Conservation (phyloP, 2,329 filamentous ascomycete genomes). For the Tolypocladium endophyticum region DNA sequence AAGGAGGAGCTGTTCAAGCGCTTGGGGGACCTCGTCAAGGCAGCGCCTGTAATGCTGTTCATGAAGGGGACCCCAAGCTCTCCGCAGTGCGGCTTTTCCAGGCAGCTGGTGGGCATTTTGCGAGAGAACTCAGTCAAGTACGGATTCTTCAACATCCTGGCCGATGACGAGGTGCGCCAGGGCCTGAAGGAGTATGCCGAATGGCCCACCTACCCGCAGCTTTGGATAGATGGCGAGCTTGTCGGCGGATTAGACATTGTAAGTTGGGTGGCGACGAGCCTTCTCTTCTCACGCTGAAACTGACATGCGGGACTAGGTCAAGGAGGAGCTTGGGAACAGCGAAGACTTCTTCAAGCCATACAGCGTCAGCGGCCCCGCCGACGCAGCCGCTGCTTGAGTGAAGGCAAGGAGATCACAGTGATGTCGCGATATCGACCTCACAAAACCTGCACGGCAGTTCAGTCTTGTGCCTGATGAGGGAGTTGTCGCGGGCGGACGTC, state of each 20-base stretch:
- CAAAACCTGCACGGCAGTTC: background rate
- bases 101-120: conserved; percentile 77
- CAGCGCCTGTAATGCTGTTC: conserved; percentile 95
- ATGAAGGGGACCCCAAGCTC: conserved; percentile 92
- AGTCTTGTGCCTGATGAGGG: background rate
- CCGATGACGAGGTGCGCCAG: conserved; percentile 93
- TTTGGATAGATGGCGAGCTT: conserved; percentile 85
- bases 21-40: conserved; percentile 77
- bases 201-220: conserved; percentile 94
- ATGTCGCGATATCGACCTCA: background rate
- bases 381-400: conserved; percentile 21
- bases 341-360: conserved; percentile 73
- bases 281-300: background rate
- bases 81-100: conserved; percentile 86
- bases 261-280: conserved; percentile 28
- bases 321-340: conserved; percentile 82
- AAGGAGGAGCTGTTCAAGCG: conserved; percentile 82
- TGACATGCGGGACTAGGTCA: conserved; percentile 50
- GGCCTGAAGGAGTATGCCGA: conserved; percentile 96
- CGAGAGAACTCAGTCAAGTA: conserved; percentile 89
- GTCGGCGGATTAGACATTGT: conserved; percentile 95
- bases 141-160: conserved; percentile 97
- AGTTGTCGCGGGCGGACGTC: background rate
- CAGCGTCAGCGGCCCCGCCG: conserved; percentile 38
- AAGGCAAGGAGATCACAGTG: background rate